phyloP scores from a whole-genome alignment of 768 basidiomycete species.

The Lenzites betulinus region DNA sequence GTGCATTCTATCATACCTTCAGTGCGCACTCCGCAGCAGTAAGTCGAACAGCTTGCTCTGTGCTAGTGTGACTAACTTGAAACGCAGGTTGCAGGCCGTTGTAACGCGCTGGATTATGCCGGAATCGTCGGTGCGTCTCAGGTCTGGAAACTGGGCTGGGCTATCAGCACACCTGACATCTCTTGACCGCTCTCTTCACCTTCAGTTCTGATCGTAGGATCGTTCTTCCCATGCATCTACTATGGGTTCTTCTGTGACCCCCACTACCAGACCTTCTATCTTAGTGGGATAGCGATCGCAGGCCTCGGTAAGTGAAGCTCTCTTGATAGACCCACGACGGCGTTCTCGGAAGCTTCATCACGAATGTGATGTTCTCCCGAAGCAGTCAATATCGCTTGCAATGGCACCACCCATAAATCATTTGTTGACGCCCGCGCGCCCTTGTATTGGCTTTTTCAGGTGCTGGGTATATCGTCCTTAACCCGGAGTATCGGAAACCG shows the following conservation, averaged over 20 bases:
- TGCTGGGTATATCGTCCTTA: slow-evolving; percentile 74
- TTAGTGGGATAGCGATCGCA: slow-evolving; percentile 49
- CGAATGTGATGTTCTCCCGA: neutral
- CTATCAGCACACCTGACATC: neutral
- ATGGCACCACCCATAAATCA: no score
- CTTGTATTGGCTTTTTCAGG: slow-evolving; percentile 37
- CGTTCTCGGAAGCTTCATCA: neutral
- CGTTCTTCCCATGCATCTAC: slow-evolving; percentile 74
- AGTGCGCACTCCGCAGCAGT: slow-evolving; percentile 74
- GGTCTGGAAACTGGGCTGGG: no score
- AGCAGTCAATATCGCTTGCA: neutral
- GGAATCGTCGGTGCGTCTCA: slow-evolving; percentile 66
- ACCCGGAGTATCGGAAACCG: slow-evolving; percentile 76
- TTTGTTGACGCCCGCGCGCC: neutral
- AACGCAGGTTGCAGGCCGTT: slow-evolving; percentile 55
- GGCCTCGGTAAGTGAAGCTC: slow-evolving; percentile 54
- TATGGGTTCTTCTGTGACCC: slow-evolving; percentile 77
- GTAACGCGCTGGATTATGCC: slow-evolving; percentile 72
- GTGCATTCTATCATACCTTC: slow-evolving; percentile 73
- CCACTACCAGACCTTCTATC: slow-evolving; percentile 54
- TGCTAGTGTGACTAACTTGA: slow-evolving; percentile 7
- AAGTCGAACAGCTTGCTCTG: slow-evolving; percentile 23
- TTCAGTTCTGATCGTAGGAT: slow-evolving; percentile 70
- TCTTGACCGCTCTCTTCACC: neutral
- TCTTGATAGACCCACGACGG: neutral